Evolutionary conservation across 495 filamentous ascomycete genomes (phyloP), one percentile per base, ranked within the genome.

Genomic region (Chlorociboria aeruginascens): DNA sequence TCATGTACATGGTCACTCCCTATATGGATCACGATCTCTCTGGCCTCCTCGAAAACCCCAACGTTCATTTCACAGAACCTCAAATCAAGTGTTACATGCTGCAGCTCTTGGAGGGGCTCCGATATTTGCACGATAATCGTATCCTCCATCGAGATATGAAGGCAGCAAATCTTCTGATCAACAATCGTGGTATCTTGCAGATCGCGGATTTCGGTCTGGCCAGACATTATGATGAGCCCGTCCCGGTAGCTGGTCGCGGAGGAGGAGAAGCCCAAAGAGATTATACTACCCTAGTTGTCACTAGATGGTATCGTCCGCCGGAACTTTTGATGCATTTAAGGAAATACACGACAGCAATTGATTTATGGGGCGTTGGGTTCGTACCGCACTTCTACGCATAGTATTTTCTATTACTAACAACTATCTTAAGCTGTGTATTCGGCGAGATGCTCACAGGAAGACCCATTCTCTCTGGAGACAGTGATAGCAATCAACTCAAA

Each of bases 21-120:
- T 99, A 97, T 61, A 95, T 97, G 90, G 92, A 97, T 57, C 92
- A 99, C 61, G 92, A 99, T 61, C 73, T 99, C 6, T 94, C 90
- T 13, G 92, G 92, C 45, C 76, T 99, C 11, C 76, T 99, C 51
- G 92, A 96, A 61, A 99, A 99, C 54, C 89, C 90, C 28, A 74
- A 77, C 6, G 89, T 97, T 45, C 75, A 77, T 11, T 87, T 99
- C 51, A 85, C 79, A 8, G 79, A 88, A 58, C 77, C 84, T 6
- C 89, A 97, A 62, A 94, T 96, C 59, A 99, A 99, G 64, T 97
- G 92, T 66, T 99, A 99, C 61, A 78, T 99, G 79, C 67, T 90
- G 41, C 92, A 99, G 62, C 75, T 99, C 30, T 74, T 99, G 12
- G 83, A 95, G 57, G 92, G 92, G 7, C 70, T 93, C 10, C 75